phyloP scores from a whole-genome alignment of 331 rosid species.

The Prunus yedoensis region DNA sequence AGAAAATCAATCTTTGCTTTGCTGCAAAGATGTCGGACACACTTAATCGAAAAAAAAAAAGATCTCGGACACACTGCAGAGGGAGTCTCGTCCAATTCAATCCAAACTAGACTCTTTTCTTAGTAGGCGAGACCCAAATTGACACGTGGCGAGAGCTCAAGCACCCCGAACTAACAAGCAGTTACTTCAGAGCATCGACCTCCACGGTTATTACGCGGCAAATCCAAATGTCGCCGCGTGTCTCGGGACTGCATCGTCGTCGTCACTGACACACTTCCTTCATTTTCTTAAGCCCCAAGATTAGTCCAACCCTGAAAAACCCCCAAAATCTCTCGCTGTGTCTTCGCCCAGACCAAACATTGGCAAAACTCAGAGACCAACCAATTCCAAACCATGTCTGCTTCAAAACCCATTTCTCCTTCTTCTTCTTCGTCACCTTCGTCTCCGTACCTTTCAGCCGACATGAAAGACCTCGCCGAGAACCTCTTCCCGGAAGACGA shows the following conservation, averaged over 20 bases:
- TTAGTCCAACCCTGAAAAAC: not conserved
- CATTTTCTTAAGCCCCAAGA: slow-evolving; percentile 14
- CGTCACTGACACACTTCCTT: not conserved
- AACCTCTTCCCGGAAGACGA: slow-evolving; percentile 47
- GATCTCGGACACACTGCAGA: too few species aligned
- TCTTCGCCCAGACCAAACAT: not conserved
- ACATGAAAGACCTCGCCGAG: slow-evolving; percentile 35
- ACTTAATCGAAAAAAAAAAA: too few species aligned
- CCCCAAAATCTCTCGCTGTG: not conserved
- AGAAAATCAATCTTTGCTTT: too few species aligned
- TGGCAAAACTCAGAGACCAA: not conserved
- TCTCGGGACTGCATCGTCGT: not conserved
- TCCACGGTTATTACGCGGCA: slow-evolving; percentile 41
- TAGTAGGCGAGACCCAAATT: not conserved
- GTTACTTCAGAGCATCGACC: not conserved
- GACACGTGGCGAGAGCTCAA: not conserved
- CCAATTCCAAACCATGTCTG: slow-evolving; percentile 29
- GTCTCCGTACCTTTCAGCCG: slow-evolving; percentile 44
- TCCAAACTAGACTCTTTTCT: not conserved
- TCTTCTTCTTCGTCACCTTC: slow-evolving; percentile 44
- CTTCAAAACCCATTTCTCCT: slow-evolving; percentile 19
- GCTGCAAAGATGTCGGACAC: too few species aligned
- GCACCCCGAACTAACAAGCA: not conserved
- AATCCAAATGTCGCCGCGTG: slow-evolving; percentile 29
- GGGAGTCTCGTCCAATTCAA: not conserved